phyloP scores from a whole-genome alignment of 2,329 filamentous ascomycete species.

The Colletotrichum incanum region DNA sequence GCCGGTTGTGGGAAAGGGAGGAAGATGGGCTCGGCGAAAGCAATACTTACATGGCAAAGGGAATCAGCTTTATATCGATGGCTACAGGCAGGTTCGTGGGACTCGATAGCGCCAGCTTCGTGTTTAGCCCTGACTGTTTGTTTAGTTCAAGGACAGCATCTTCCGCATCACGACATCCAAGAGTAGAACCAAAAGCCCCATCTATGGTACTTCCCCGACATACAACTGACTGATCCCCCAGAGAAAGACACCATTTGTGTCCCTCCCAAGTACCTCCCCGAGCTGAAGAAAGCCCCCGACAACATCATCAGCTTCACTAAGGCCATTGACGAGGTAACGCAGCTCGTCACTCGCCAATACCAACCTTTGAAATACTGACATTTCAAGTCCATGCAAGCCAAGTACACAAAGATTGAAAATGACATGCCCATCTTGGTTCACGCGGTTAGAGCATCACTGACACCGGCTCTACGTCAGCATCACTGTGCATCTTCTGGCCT shows the following conservation, averaged over 20 bases:
- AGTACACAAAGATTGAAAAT: constrained; percentile 52
- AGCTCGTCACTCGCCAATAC: too few relatives aligned
- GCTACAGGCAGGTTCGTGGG: constrained; percentile 23
- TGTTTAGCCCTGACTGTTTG: neutral
- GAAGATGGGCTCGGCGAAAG: constrained; percentile 12
- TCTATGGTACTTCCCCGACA: neutral
- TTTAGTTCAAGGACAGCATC: constrained; percentile 51
- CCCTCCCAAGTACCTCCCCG: constrained; percentile 50
- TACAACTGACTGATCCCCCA: constrained; percentile 19
- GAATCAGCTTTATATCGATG: constrained; percentile 25
- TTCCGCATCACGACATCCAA: constrained; percentile 49
- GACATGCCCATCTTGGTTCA: constrained; percentile 48
- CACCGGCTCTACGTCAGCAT: constrained; percentile 51
- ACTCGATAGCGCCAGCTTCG: neutral
- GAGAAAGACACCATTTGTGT: constrained; percentile 49
- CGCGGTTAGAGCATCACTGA: constrained; percentile 52
- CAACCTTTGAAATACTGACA: constrained; percentile 7
- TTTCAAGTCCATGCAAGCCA: constrained; percentile 49
- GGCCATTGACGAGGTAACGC: constrained; percentile 47
- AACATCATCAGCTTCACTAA: constrained; percentile 50
- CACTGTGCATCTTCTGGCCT: neutral
- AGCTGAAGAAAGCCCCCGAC: constrained; percentile 52
- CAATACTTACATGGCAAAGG: constrained; percentile 17
- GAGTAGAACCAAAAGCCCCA: constrained; percentile 33
- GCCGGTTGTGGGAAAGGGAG: constrained; percentile 22